These are phyloP conservation scores for Sporisorium scitamineum DNA, from an alignment of 1,284 basidiomycete species.

Conservation along the genomic window DNA sequence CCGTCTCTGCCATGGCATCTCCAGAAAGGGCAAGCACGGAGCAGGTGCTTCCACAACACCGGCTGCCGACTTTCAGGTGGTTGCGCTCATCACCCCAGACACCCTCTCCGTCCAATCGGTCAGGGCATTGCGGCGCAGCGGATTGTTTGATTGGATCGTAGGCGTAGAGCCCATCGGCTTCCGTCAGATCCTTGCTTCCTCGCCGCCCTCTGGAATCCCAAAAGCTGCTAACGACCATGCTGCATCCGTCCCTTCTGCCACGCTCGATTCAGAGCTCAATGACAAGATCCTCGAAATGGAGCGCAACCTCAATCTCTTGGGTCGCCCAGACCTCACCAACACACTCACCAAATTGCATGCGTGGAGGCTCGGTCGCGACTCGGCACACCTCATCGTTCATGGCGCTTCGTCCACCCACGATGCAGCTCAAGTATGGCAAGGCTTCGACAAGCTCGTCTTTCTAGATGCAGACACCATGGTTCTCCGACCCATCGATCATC, in stretches of 20 bases:
- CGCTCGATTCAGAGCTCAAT: conserved; percentile 36
- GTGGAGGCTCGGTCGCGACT: conserved; percentile 77
- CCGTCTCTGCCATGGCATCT: conserved; percentile 47
- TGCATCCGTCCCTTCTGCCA: neutral
- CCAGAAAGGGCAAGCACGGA: conserved; percentile 18
- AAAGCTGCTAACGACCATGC: neutral
- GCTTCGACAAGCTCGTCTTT: conserved; percentile 90
- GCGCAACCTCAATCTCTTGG: conserved; percentile 81
- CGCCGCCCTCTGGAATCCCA: neutral
- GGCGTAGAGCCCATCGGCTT: conserved; percentile 77
- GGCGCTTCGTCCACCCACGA: conserved; percentile 8
- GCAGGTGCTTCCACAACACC: neutral
- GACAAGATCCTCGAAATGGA: conserved; percentile 70
- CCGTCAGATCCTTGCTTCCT: conserved; percentile 44
- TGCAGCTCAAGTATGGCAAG: conserved; percentile 70
- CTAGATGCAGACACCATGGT: conserved; percentile 96
- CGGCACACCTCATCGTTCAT: conserved; percentile 23
- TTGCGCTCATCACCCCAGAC: conserved; percentile 93
- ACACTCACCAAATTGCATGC: conserved; percentile 91
- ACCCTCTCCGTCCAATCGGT: conserved; percentile 87
- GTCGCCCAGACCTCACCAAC: conserved; percentile 91
- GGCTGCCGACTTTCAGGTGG: conserved; percentile 73
- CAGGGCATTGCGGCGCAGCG: conserved; percentile 77
- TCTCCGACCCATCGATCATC: conserved; percentile 71
- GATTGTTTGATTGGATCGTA: conserved; percentile 84